Conservation (phyloP, 805 yeast species). For the Pichia paraexigua region DNA sequence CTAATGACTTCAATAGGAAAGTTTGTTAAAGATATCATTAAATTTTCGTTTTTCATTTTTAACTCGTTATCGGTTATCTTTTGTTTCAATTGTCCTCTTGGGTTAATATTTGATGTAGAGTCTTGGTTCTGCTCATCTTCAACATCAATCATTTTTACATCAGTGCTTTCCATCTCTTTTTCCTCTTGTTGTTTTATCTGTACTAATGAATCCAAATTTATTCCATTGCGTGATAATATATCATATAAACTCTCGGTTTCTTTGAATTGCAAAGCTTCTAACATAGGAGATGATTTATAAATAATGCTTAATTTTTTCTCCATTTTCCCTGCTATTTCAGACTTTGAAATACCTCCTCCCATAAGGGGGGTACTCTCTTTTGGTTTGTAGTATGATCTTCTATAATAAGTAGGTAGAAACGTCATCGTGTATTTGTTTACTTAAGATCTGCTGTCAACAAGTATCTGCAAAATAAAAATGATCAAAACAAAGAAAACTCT, state of each 20-base stretch:
- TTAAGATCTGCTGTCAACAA: neutral
- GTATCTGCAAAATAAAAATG: neutral
- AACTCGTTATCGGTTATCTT: constrained; percentile 3
- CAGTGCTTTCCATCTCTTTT: neutral
- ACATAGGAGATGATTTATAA: neutral
- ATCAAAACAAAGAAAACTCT: neutral
- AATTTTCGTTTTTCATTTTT: constrained; percentile 4
- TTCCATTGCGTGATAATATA: neutral
- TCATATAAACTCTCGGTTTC: neutral
- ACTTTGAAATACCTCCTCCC: neutral
- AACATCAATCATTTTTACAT: neutral
- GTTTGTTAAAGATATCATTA: constrained; percentile 15
- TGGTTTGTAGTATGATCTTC: neutral
- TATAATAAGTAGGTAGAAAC: neutral
- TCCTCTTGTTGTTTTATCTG: neutral
- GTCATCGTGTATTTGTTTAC: neutral
- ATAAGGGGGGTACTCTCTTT: neutral
- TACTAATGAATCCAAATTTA: neutral
- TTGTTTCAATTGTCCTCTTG: neutral
- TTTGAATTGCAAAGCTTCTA: neutral
- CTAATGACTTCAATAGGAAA: constrained; percentile 15
- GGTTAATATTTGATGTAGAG: neutral
- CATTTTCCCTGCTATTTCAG: neutral
- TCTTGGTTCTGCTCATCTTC: neutral
- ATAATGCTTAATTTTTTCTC: neutral